phyloP scores from a whole-genome alignment of 225 moss, liverwort and hornwort species.

The Climacium dendroides region DNA sequence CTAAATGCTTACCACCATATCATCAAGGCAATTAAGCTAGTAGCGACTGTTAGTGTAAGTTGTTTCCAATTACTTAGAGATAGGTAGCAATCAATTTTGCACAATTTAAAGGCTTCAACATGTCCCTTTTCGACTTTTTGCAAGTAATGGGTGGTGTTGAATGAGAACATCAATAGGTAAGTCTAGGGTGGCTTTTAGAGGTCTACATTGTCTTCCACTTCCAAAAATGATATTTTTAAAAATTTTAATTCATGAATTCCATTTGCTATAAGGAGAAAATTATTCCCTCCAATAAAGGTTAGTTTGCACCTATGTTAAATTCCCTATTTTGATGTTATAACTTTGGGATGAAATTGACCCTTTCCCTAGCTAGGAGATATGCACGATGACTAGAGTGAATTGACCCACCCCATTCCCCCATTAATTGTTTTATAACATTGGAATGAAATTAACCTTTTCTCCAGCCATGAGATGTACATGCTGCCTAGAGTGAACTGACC shows the following conservation, averaged over 20 bases:
- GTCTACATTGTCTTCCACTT: background rate
- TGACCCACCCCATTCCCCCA: too few species aligned
- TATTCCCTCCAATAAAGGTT: fast-evolving
- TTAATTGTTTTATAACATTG: background rate
- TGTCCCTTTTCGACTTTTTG: fast-evolving
- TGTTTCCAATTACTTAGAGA: background rate
- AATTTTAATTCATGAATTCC: fast-evolving
- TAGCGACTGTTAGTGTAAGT: fast-evolving
- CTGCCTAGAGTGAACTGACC: fast-evolving
- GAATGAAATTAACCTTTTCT: background rate
- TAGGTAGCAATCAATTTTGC: background rate
- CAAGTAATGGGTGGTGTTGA: fast-evolving
- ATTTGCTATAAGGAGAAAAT: fast-evolving
- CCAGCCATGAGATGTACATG: fast-evolving
- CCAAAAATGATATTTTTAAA: too few species aligned
- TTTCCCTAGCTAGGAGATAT: fast-evolving
- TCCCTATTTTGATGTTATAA: background rate
- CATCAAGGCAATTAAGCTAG: background rate
- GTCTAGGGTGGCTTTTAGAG: fast-evolving
- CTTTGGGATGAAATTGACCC: background rate
- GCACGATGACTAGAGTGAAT: fast-evolving
- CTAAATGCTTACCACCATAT: background rate
- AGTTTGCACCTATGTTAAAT: too few species aligned
- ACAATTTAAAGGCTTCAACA: fast-evolving
- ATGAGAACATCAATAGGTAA: fast-evolving